Conservation (phyloP, 2,329 filamentous ascomycete genomes). For the Pseudocercospora fijiensis region DNA sequence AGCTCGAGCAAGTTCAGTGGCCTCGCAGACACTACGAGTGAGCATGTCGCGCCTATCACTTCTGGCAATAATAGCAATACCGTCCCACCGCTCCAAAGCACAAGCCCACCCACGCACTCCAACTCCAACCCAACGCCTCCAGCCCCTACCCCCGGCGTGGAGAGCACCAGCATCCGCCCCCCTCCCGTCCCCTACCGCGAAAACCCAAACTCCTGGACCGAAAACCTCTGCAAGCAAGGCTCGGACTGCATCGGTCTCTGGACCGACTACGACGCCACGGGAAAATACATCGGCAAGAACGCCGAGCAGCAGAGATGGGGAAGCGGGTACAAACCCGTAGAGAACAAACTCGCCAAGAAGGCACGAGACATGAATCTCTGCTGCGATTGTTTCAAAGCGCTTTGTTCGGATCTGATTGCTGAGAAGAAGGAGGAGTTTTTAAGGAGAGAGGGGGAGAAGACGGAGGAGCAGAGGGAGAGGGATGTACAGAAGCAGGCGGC, state of each 20-base stretch:
- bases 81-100: not conserved
- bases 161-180: not conserved
- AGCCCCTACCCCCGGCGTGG: not conserved
- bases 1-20: not conserved
- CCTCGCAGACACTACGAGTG: not conserved
- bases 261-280: not conserved
- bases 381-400: not conserved
- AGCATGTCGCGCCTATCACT: not conserved
- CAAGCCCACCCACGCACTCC: not conserved
- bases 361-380: not conserved
- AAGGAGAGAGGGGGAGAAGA: not conserved
- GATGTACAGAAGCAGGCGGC: not conserved
- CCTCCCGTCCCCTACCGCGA: not conserved
- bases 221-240: not conserved
- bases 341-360: not conserved
- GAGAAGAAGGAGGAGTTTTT: not conserved
- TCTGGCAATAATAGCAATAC: not conserved
- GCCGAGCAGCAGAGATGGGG: not conserved
- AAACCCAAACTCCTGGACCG: not conserved
- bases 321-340: not conserved
- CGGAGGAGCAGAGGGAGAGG: not conserved
- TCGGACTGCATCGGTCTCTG: not conserved
- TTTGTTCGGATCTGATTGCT: not conserved
- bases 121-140: not conserved
- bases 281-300: not conserved